Evolutionary conservation across 208 protist species (phyloP), one percentile per base, ranked within the genome.

Genomic region (Acanthamoeba royreba): DNA sequence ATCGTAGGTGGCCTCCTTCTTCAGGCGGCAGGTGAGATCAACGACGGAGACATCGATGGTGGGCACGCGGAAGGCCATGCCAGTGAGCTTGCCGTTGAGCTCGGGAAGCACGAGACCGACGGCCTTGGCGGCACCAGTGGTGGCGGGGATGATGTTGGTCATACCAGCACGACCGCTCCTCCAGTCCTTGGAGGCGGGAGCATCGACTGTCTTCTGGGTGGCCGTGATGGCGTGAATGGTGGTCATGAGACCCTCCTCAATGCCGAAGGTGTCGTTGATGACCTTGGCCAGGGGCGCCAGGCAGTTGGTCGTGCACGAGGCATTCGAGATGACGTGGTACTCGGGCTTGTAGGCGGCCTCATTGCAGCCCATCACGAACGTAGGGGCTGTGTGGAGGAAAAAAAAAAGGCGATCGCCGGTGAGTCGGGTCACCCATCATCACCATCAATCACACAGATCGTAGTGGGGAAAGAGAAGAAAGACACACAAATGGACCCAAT

Each of bases 231-330:
- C 98, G 97, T 99, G 99, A 79, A 99, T 98, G 74, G 99, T 99
- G 92, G 99, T 99, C 99, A 99, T 99, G 61, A 99, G 97, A 66
- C 98, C 98, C 87, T 99, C 98, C 52, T 93, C 95, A 58, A 99
- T 99, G 49, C 98, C 98, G 93, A 98, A 99, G 72, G 98, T 97
- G 46, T 99, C 98, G 93, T 99, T 95, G 83, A 99, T 97, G 87
- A 99, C 97, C 96, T 99, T 99, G 86, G 97, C 98, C 31, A 99
- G 91, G 58, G 99, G 99, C 4, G 99, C 99, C 40, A 99, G 98
- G 97, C 99, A 99, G 98, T 99, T 99, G 93, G 99, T 99, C 81
- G 99, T 99, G 98, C 99, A 99, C 53, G 99, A 99, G 52, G 99
- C 99, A 96, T 99, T 99, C 7, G 98, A 99, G 49, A 99, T 96